These are phyloP conservation scores for Pseudogymnoascus verrucosus DNA, from an alignment of 2,329 filamentous ascomycete genomes.

Conservation along the genomic window DNA sequence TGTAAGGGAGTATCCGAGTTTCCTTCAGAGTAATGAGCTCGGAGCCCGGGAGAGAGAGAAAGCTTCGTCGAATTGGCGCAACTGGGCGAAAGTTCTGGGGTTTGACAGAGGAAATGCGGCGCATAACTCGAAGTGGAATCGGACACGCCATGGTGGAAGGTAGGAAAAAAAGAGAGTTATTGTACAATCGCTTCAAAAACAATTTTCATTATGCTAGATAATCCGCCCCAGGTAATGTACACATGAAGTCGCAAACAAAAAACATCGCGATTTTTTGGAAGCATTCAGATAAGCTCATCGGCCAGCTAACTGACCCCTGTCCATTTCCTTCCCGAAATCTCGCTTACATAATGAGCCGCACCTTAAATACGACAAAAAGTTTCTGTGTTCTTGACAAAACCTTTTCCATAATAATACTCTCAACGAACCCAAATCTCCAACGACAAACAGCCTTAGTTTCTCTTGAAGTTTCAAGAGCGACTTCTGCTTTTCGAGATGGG, in stretches of 20 bases:
- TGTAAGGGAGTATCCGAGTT: conserved; percentile 68
- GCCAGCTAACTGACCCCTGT: background rate
- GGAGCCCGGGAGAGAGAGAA: conserved; percentile 32
- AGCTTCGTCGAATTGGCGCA: conserved; percentile 32
- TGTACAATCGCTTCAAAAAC: background rate
- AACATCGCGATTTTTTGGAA: background rate
- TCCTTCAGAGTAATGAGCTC: conserved; percentile 60
- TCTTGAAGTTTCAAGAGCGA: conserved; percentile 6
- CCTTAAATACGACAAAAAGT: conserved; percentile 3
- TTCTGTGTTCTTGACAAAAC: background rate
- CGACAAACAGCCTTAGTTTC: background rate
- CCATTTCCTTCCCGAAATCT: background rate
- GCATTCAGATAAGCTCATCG: conserved; percentile 1
- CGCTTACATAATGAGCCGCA: conserved; percentile 9
- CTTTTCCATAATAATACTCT: background rate
- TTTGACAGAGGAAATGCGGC: background rate
- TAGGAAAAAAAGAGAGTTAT: background rate
- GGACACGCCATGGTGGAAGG: background rate
- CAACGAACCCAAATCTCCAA: background rate
- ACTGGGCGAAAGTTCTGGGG: background rate
- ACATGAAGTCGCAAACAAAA: background rate
- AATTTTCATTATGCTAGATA: background rate
- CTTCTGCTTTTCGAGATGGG: background rate
- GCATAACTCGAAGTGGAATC: background rate
- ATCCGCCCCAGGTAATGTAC: background rate